These are phyloP conservation scores for Starmerella sp. DNA, from an alignment of 805 yeast genomes.

Conservation along the genomic window DNA sequence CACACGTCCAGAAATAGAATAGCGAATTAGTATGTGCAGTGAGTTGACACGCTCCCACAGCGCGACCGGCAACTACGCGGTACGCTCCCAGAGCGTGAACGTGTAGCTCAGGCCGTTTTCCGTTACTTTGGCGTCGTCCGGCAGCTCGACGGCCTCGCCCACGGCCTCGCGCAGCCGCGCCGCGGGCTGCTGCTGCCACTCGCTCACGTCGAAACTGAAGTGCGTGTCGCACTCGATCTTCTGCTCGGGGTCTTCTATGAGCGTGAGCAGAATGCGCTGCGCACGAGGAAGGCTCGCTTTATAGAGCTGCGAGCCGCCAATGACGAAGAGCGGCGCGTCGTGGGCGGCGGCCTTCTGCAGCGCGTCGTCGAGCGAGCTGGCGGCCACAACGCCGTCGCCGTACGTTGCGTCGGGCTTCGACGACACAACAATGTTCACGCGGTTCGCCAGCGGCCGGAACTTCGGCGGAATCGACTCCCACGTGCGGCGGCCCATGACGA, in stretches of 20 bases:
- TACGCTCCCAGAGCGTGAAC: slow-evolving; percentile 43
- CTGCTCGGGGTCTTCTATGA: slow-evolving; percentile 35
- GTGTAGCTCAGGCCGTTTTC: slow-evolving; percentile 46
- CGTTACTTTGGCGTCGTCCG: slow-evolving; percentile 19
- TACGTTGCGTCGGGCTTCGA: slow-evolving; percentile 28
- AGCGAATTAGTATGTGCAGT: no score
- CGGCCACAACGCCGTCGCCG: slow-evolving; percentile 27
- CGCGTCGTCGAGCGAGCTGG: slow-evolving; percentile 38
- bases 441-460: slow-evolving; percentile 69
- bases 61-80: neutral
- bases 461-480: slow-evolving; percentile 86
- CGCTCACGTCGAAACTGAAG: slow-evolving; percentile 31
- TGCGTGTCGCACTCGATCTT: slow-evolving; percentile 59
- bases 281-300: slow-evolving; percentile 41
- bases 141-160: slow-evolving; percentile 27
- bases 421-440: slow-evolving; percentile 69
- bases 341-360: slow-evolving; percentile 21
- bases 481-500: slow-evolving; percentile 90
- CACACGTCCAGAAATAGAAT: no score
- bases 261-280: slow-evolving; percentile 56
- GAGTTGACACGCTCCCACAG: no score
- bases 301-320: slow-evolving; percentile 90
- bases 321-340: slow-evolving; percentile 39
- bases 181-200: slow-evolving; percentile 28
- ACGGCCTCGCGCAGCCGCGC: slow-evolving; percentile 33